Base-by-base conservation (phyloP, 768 basidiomycete genomes). In the Pleurotus platypus region DNA sequence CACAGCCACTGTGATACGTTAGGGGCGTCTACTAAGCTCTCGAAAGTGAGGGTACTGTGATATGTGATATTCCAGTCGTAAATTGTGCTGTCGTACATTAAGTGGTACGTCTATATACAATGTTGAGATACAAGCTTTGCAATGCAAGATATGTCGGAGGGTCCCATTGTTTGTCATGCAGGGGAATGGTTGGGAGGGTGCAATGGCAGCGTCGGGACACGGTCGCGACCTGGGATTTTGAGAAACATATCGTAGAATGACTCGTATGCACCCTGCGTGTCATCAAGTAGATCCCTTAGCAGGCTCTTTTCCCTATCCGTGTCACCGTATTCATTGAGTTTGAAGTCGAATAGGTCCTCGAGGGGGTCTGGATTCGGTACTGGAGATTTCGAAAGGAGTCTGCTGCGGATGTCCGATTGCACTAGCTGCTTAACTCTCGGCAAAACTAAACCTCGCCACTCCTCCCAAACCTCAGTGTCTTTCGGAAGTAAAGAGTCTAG, bases 401-500 rank as follows among this genome's bases (percentile, higher is more conserved):
- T 40, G 18, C 26, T 39, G 37, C 39, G 18, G 18, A 54, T 39
- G 20, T 37, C 37, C 39, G 22, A 26, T n/a, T 42, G 13, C 18
- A 54, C 37, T 42, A 54, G 39, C 5, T 39, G 37, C 12, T 54
- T 20, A 15, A 42, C 39, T 39, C 51, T 35, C 51, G n/a, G 16
- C 39, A 54, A 16, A 13, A 54, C 22, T n/a, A 54, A 6, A 16
- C 15, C 22, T 26, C 51, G 35, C 51, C 51, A 54, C 15, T 22
- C 18, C 15, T 42, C 15, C 51, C 51, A 54, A 20, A 54, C 51
- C 15, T 24, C 39, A 26, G 51, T 54, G 22, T 54, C 51, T 37
- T 54, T 54, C 11, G 51, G 51, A 15, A 54, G 51, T 38, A 54
- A 38, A 11, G 51, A 54, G 15, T 54, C 51, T 37, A 54, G 42